Percentiles rank a stretch among this genome's conserved stretches.
Conservation (phyloP, 257 asterid species). For the Prunella vulgaris region DNA sequence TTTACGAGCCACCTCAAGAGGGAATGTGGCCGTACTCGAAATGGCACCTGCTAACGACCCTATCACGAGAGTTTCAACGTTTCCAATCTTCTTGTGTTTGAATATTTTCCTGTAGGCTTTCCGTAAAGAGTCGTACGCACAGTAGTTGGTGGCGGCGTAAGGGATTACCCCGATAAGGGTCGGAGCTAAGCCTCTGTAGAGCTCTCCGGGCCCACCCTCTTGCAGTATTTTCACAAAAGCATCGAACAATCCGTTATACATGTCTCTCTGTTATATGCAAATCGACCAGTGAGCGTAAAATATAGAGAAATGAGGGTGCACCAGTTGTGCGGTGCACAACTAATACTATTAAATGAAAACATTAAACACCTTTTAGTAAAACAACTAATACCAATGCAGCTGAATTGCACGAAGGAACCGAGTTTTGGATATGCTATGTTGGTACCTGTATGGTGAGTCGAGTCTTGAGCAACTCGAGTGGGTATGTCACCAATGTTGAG, state of each 20-base stretch:
- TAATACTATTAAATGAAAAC: neutral
- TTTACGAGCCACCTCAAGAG: conserved; percentile 93
- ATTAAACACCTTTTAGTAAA: no score
- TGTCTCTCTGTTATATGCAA: conserved; percentile 55
- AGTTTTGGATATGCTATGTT: neutral
- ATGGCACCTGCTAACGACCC: conserved; percentile 94
- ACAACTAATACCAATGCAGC: no score
- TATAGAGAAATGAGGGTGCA: neutral
- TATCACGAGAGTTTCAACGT: conserved; percentile 75
- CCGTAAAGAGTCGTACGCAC: conserved; percentile 73
- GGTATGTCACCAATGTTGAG: conserved; percentile 89
- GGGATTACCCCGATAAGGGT: conserved; percentile 90
- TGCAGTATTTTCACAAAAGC: conserved; percentile 73
- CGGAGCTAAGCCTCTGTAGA: conserved; percentile 86
- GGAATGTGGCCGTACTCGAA: conserved; percentile 91
- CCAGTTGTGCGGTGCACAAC: neutral
- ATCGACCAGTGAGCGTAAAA: neutral
- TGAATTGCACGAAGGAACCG: no score
- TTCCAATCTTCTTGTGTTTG: conserved; percentile 70
- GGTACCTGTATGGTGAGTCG: conserved; percentile 87
- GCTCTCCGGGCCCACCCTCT: conserved; percentile 91
- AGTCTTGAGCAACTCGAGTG: conserved; percentile 91
- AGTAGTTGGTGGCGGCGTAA: conserved; percentile 88
- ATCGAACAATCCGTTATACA: conserved; percentile 63
- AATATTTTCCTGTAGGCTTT: conserved; percentile 56